Percentiles rank a stretch among this genome's conserved stretches.
phyloP scores from a whole-genome alignment of 2,329 filamentous ascomycete species.

The Ascocoryne sarcoides region DNA sequence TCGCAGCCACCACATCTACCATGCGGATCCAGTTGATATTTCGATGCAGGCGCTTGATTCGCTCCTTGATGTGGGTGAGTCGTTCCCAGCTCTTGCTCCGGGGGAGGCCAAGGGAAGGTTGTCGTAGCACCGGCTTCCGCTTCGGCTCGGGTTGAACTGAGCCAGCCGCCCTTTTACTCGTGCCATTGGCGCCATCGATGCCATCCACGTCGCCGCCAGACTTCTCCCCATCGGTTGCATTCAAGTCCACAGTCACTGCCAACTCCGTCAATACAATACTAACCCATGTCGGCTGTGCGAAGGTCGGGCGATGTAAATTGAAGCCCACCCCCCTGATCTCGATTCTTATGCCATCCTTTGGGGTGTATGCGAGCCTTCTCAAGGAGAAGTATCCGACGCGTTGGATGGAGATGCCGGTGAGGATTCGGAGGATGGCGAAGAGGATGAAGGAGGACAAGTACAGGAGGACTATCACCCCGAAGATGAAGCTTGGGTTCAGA shows the following conservation, averaged over 20 bases:
- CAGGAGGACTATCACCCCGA: slow-evolving; percentile 74
- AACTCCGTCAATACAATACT: slow-evolving; percentile 84
- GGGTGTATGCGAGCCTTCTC: slow-evolving; percentile 81
- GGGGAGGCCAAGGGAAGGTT: slow-evolving; percentile 26
- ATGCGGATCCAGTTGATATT: slow-evolving; percentile 83
- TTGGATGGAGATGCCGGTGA: slow-evolving; percentile 93
- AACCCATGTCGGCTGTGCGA: slow-evolving; percentile 93
- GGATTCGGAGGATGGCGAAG: slow-evolving; percentile 84
- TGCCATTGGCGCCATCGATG: slow-evolving; percentile 16
- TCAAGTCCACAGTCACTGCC: slow-evolving; percentile 72
- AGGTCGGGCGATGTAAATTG: slow-evolving; percentile 85
- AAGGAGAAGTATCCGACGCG: slow-evolving; percentile 88
- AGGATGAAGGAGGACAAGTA: slow-evolving; percentile 90
- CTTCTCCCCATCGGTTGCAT: slow-evolving; percentile 46
- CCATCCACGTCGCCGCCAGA: slow-evolving; percentile 14
- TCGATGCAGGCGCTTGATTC: slow-evolving; percentile 75
- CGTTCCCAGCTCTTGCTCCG: slow-evolving; percentile 73
- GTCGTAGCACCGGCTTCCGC: slow-evolving; percentile 12
- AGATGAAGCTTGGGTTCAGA: slow-evolving; percentile 69
- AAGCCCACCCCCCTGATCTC: slow-evolving; percentile 85
- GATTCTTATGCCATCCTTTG: slow-evolving; percentile 79
- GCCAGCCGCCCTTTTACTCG: slow-evolving; percentile 21
- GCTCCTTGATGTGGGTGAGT: slow-evolving; percentile 71
- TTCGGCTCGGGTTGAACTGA: slow-evolving; percentile 16
- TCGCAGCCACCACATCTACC: slow-evolving; percentile 79